Percentiles rank a stretch among this genome's conserved stretches.
Conservation (phyloP, 345 rosid species). For the Arabidopsis suecica region DNA sequence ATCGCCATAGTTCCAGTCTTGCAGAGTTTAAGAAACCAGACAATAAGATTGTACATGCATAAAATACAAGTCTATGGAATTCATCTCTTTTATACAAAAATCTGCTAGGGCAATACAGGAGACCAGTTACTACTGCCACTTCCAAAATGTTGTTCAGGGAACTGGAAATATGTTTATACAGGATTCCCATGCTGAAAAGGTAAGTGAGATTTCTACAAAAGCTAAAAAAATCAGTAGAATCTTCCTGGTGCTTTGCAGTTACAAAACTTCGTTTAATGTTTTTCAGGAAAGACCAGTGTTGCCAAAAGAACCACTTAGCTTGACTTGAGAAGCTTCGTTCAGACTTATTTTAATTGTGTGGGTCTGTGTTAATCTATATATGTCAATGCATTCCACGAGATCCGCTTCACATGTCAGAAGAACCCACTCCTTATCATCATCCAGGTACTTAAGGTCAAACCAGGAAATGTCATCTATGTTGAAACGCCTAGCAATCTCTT, state of each 20-base stretch:
- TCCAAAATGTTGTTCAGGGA: constrained; percentile 33
- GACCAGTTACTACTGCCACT: constrained; percentile 27
- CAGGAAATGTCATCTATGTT: constrained; percentile 49
- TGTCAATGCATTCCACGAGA: constrained; percentile 86
- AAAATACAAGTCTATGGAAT: constrained; percentile 25
- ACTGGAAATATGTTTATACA: constrained; percentile 31
- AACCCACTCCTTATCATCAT: constrained; percentile 76
- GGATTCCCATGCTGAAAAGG: constrained; percentile 10
- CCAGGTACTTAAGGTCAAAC: constrained; percentile 67
- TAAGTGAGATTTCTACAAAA: constrained; percentile 32
- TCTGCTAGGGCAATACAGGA: constrained; percentile 26
- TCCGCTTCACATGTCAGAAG: constrained; percentile 76
- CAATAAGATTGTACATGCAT: constrained; percentile 16
- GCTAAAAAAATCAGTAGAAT: constrained; percentile 3
- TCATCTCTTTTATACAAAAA: constrained; percentile 28
- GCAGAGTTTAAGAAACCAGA: constrained; percentile 20
- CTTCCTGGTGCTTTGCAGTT: constrained; percentile 15
- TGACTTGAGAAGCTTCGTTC: constrained; percentile 49
- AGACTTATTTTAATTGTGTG: constrained; percentile 66
- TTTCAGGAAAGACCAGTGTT: constrained; percentile 39
- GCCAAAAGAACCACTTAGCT: constrained; percentile 44
- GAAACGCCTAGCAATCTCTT: constrained; percentile 66
- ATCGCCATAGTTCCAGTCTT: constrained; percentile 12
- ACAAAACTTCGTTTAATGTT: constrained; percentile 26
- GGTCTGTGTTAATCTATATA: constrained; percentile 54